Conservation (phyloP, 495 filamentous ascomycete genomes). For the Aspergillus incahuasiensis region DNA sequence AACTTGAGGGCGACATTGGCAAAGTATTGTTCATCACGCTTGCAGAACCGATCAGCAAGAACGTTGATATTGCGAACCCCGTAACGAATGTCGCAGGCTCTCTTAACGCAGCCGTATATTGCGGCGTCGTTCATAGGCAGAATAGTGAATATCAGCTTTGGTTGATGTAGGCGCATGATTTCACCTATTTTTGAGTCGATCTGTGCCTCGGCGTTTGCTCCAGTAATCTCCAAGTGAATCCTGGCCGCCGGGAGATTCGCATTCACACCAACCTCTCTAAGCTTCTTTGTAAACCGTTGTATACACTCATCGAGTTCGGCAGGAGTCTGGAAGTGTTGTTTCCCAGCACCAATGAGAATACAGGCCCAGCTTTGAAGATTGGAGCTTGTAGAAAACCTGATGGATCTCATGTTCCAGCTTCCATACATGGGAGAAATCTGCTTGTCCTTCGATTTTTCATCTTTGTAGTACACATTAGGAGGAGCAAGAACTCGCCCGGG, state of each 20-base stretch:
- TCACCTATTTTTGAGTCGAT: slow-evolving; percentile 27
- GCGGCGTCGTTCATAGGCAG: slow-evolving; percentile 46
- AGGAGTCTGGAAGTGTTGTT: slow-evolving; percentile 4
- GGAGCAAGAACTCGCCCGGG: slow-evolving; percentile 54
- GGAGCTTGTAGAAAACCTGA: slow-evolving; percentile 37
- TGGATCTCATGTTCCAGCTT: slow-evolving; percentile 53
- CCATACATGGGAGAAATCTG: slow-evolving; percentile 27
- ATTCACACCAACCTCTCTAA: slow-evolving; percentile 29
- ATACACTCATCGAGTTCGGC: slow-evolving; percentile 13
- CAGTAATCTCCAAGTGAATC: slow-evolving; percentile 12
- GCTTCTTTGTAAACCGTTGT: slow-evolving; percentile 15
- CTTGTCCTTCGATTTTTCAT: slow-evolving; percentile 22
- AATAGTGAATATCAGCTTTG: slow-evolving; percentile 59
- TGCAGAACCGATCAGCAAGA: slow-evolving; percentile 44
- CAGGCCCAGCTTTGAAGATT: slow-evolving; percentile 38
- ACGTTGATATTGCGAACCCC: slow-evolving; percentile 16
- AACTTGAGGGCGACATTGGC: slow-evolving; percentile 78
- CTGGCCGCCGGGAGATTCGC: slow-evolving; percentile 15
- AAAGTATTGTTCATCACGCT: slow-evolving; percentile 50
- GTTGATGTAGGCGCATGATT: slow-evolving; percentile 31
- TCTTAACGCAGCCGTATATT: slow-evolving; percentile 56
- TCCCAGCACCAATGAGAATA: slow-evolving; percentile 18
- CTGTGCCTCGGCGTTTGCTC: slow-evolving; percentile 1
- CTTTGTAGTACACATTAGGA: slow-evolving; percentile 51
- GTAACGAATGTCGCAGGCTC: slow-evolving; percentile 9